Base-by-base conservation (phyloP, 345 rosid species). In the Laguncularia racemosa region DNA sequence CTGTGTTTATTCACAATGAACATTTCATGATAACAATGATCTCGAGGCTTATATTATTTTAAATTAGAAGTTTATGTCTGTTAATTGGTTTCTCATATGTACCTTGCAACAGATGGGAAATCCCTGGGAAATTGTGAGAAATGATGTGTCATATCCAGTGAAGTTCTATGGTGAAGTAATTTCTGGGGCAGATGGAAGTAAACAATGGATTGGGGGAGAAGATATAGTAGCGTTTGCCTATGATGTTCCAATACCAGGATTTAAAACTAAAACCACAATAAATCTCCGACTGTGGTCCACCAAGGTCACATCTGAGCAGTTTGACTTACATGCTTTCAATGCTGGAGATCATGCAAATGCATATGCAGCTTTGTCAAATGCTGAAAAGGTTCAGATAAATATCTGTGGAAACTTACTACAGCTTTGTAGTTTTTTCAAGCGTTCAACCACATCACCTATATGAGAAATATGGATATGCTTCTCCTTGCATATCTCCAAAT, bases 241-340 rank as follows among this genome's bases (percentile, higher is more conserved):
- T 64, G 79, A 78, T 64, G 72, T 81, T 48, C 81, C 83, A 2
- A 64, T 81, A 50, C 83, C 83, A 13, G 81, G 83, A 50, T 73
- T 73, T 52, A 81, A 75, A 60, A 78, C 81, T 14, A 75, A 69
- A 52, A 77, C 81, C 52, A 73, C 81, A 16, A 49, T 75, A 44
- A 81, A 81, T 68, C 78, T 73, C 55, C 66, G 79, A 26, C 56
- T 78, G 11, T 78, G 86, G 83, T 81, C 83, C 62, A 81, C 83
- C 14, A 75, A 71, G 71, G 70, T 75, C 62, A 60, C 71, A 6
- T 67, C 79, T 0, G 56, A 68, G 44, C 75, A 68, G 43, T 75
- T 81, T 45, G 73, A 78, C 67, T 69, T 78, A 23, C 20, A 3
- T 14, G 71, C 81, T 56, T 75, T 72, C 38, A 78, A 75, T 60